Base-by-base conservation (phyloP, 495 filamentous ascomycete genomes). In the Ascobolus immersus region DNA sequence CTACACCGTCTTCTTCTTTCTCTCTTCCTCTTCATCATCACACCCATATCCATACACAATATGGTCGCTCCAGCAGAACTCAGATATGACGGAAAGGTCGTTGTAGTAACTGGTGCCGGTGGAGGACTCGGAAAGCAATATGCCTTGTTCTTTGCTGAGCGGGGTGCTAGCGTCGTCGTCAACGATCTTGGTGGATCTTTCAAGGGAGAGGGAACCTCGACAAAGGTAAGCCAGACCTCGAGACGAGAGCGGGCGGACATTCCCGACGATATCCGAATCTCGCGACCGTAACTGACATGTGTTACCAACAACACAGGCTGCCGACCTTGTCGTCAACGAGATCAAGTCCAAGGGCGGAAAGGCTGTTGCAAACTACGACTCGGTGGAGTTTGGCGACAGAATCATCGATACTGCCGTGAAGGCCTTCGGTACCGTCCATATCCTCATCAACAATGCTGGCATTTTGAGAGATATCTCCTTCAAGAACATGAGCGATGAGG, bases 351-450 rank as follows among this genome's bases (percentile, higher is more conserved):
- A 72, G 28, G 89, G 86, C 50, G 89, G 86, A 52, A 90, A 92
- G 60, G 89, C 86, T 34, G 81, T 91, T 20, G 80, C 89, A 51
- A 94, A 91, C 65, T 96, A 96, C 61, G 73, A 94, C 69, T 82
- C 73, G 54, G 86, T 96, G 46, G 77, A 80, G 58, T 65, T 86
- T 50, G 86, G 86, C 41, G 89, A 94, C 24, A 69, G 61, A 49
- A 94, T 96, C 53, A 91, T 96, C 59, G 75, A 92, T 37, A 93
- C 86, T 14, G 89, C 86, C 42, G 80, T 94, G 48, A 68, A 84
- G 60, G 65, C 61, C 41, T 96, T 81, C 47, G 89, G 86, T 42
- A 74, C 82, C 41, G 68, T 96, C 51, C 86, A 96, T 56, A 60
- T 96, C 30, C 71, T 96, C 41, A 68, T 94, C 54, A 96, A 96